Conservation (phyloP, 164 flowering plant species). For the Paratinospora sagittata region DNA sequence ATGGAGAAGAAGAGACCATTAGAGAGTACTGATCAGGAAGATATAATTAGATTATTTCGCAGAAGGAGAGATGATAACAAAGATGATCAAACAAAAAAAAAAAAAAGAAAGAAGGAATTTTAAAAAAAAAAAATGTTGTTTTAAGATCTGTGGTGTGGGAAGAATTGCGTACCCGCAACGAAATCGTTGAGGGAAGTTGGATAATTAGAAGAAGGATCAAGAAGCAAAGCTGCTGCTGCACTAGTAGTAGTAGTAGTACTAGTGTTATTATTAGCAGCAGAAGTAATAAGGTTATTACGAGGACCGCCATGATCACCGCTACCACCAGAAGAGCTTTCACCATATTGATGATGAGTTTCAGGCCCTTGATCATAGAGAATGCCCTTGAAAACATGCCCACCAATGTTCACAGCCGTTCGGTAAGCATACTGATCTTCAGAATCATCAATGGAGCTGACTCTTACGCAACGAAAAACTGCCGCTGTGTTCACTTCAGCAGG, state of each 20-base stretch:
- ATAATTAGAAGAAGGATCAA: constrained; percentile 55
- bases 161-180: constrained; percentile 84
- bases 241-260: constrained; percentile 9
- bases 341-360: constrained; percentile 24
- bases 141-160: constrained; percentile 65
- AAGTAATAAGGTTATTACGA: constrained; percentile 22
- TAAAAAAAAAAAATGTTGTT: neutral
- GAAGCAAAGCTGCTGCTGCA: constrained; percentile 25
- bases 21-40: neutral
- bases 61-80: no score
- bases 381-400: constrained; percentile 88
- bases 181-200: constrained; percentile 64
- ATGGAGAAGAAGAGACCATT: neutral
- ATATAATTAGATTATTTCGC: no score
- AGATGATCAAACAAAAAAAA: no score
- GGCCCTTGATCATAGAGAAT: constrained; percentile 85
- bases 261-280: constrained; percentile 12
- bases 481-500: constrained; percentile 49
- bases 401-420: constrained; percentile 83
- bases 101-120: no score
- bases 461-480: constrained; percentile 58
- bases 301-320: constrained; percentile 27
- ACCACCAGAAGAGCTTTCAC: constrained; percentile 28
- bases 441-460: constrained; percentile 49
- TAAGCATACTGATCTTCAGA: constrained; percentile 53